Evolutionary conservation across 2,329 filamentous ascomycete genomes (phyloP), one percentile per base, ranked within the genome.

Genomic region (Sarocladiaceae sp.): DNA sequence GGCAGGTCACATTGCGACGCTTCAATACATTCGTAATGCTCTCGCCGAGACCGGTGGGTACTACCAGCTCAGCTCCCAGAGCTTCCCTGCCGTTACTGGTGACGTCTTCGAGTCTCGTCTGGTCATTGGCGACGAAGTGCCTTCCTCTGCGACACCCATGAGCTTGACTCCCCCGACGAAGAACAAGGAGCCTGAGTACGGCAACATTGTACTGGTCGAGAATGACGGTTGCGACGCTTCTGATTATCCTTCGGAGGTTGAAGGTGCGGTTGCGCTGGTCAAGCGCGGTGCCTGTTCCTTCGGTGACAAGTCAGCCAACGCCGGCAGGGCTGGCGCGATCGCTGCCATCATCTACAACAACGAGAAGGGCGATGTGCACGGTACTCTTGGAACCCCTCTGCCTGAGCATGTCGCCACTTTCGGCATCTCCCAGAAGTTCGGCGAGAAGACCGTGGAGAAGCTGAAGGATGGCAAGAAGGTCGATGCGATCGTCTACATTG

Each of bases 291-390:
- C 69, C 1, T 94, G 89, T 63, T 59, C 82, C 7, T 94, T 93
- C 59, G 87, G 84, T 11, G 68, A 76, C 54, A 94, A 94, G 71
- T 86, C 86, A 1, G 77, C 76, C 51, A 71, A 80, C 13, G 88
- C 89, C 5, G 86, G 84, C 37, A 75, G 73, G 47, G 86, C 86
- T 1, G 87, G 88, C 18, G 89, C 89, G 4, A 66, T 81, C 3
- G 88, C 84, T 2, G 86, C 84, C 1, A 70, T 94, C 13, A 75
- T 94, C 48, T 92, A 88, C 70, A 90, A 93, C 72, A 86, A 84
- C 58, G 82, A 82, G 47, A 69, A 77, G 1, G 87, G 82, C 2
- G 66, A 70, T 3, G 68, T 90, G 1, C 75, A 78, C 49, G 89
- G 88, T 36, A 92, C 88, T 1, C 74, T 94, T 3, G 87, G 85